Conservation (phyloP, 495 filamentous ascomycete genomes). For the Penicillium riverlandense region DNA sequence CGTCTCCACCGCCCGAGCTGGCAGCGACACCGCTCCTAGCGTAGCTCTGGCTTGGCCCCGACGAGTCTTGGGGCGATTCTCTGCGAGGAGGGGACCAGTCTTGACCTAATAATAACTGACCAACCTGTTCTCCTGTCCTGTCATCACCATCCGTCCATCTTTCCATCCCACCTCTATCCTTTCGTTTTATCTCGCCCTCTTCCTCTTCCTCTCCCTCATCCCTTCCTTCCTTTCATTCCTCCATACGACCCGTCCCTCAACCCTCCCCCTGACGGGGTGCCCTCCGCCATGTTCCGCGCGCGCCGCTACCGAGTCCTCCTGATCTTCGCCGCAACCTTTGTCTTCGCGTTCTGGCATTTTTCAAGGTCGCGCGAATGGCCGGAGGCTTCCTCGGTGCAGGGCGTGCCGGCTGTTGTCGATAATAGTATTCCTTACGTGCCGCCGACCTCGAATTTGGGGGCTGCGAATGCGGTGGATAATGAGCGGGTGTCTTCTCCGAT, state of each 20-base stretch:
- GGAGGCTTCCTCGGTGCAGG: neutral
- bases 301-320: constrained; percentile 72
- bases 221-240: constrained; percentile 3
- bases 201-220: neutral
- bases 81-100: no score
- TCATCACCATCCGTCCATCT: no score
- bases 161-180: no score
- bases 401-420: no score
- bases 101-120: no score
- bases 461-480: no score
- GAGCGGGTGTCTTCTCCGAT: neutral
- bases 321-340: constrained; percentile 57
- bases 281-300: constrained; percentile 58
- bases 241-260: neutral
- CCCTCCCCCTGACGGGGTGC: neutral
- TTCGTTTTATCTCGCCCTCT: neutral
- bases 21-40: no score
- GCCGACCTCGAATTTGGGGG: no score
- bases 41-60: no score
- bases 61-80: no score
- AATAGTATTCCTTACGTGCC: neutral
- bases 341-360: constrained; percentile 62
- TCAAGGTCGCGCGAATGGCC: constrained; percentile 29
- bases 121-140: no score
- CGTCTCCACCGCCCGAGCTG: no score